These are phyloP conservation scores for Mucor lusitanicus DNA, from an alignment of 371 early-diverging fungal species.

Conservation along the genomic window DNA sequence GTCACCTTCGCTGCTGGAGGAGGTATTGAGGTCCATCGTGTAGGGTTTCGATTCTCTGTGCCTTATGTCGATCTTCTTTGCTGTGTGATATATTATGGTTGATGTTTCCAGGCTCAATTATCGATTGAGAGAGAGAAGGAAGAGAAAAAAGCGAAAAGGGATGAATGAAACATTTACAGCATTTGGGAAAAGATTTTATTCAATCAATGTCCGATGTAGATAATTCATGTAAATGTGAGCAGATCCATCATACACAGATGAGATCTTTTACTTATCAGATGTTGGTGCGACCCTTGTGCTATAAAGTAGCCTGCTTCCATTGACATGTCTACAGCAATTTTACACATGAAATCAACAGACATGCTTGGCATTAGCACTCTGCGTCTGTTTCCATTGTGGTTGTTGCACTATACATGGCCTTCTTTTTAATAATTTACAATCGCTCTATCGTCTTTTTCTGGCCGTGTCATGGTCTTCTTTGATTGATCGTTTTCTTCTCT, in stretches of 20 bases:
- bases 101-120: neutral
- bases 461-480: constrained; percentile 3
- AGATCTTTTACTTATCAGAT: neutral
- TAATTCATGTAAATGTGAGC: neutral
- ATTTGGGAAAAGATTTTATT: neutral
- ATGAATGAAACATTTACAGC: neutral
- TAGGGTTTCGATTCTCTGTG: neutral
- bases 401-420: neutral
- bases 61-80: neutral
- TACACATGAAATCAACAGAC: neutral
- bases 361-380: too few relatives aligned
- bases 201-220: neutral
- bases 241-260: neutral
- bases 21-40: neutral
- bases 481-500: constrained; percentile 15
- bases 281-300: neutral
- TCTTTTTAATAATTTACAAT: neutral
- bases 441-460: constrained; percentile 7
- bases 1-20: neutral
- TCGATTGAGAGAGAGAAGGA: neutral
- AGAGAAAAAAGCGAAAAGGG: neutral
- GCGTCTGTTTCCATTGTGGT: too few relatives aligned
- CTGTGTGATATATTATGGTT: neutral
- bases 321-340: neutral
- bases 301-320: neutral